Evolutionary conservation across 2,329 filamentous ascomycete genomes (phyloP).

Genomic region (Penicillium freii): DNA sequence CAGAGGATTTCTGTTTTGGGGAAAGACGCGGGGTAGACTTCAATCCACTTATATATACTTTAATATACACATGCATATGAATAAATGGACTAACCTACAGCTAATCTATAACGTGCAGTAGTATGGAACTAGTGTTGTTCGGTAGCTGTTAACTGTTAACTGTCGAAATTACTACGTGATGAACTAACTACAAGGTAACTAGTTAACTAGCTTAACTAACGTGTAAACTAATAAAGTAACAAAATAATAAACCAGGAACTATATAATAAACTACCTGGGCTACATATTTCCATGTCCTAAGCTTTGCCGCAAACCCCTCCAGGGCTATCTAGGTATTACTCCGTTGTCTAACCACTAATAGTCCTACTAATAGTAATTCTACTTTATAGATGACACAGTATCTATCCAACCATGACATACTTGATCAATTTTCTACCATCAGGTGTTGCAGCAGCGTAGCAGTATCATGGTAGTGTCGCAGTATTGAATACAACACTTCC

Average conservation of each 20-base stretch:
- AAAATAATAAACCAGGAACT: not conserved
- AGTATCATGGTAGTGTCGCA: not conserved
- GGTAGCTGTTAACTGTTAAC: not conserved
- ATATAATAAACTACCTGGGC: not conserved
- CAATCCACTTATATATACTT: too few relatives aligned
- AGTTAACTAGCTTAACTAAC: too few relatives aligned
- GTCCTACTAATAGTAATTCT: not conserved
- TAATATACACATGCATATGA: too few relatives aligned
- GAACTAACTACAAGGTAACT: not conserved
- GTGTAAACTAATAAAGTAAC: not conserved
- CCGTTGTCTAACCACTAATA: not conserved
- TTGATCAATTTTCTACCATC: too few relatives aligned
- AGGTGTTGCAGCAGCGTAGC: not conserved
- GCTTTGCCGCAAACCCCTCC: too few relatives aligned
- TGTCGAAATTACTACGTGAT: not conserved
- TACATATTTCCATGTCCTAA: not conserved
- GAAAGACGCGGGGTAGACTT: not conserved
- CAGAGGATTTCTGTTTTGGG: not conserved
- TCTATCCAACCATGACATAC: too few relatives aligned
- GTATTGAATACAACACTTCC: not conserved
- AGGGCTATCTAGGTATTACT: not conserved
- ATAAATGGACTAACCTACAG: not conserved
- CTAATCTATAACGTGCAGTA: not conserved
- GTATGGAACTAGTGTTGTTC: not conserved
- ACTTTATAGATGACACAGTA: not conserved